Base-by-base conservation (phyloP, 495 filamentous ascomycete species). In the Extremus antarcticus region DNA sequence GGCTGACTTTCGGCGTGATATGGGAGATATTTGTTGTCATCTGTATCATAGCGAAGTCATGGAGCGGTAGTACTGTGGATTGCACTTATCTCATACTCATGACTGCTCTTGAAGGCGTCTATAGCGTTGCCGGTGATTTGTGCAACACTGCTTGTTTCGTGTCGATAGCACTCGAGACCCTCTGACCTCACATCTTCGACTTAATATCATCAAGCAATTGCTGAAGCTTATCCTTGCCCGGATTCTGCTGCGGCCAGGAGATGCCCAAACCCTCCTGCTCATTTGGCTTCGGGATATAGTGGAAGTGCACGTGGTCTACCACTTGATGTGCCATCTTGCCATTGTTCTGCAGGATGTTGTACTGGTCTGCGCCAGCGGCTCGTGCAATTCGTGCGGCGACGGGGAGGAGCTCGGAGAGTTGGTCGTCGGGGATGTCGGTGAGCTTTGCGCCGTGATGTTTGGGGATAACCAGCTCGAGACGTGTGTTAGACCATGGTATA, bases 281-380 rank as follows among this genome's bases (percentile, higher is more conserved):
- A 68, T 90, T 94, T 46, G 94, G 92, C 75, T 99, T 99, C 50
- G 94, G 92, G 61, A 97, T 99, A 82, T 96, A 84, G 68, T 98
- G 92, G 11, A 72, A 94, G 35, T 81, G 70, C 71, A 94, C 92
- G 73, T 99, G 92, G 59, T 85, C 86, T 56, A 99, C 94, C 51
- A 83, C 75, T 71, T 99, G 92, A 72, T 99, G 94, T n/a, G 92
- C 92, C 65, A 87, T 76, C 20, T 78, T 72, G 23, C 92, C 92
- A 65, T 99, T 99, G 73, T 99, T 99, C 76, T 99, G 92, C 57
- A 99, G 71, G 50, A 99, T 76, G 66, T 99, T 99, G 75, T 85
- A 99, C 64, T 97, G 77, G 25, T 71, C 70, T 17, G 87, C 85
- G 7, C 86, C 86, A 13, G 77, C 79, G 22, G 87, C 90, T n/a